These are phyloP conservation scores for Hypoxylon subgilvum DNA, from an alignment of 495 filamentous ascomycete genomes.

Conservation along the genomic window DNA sequence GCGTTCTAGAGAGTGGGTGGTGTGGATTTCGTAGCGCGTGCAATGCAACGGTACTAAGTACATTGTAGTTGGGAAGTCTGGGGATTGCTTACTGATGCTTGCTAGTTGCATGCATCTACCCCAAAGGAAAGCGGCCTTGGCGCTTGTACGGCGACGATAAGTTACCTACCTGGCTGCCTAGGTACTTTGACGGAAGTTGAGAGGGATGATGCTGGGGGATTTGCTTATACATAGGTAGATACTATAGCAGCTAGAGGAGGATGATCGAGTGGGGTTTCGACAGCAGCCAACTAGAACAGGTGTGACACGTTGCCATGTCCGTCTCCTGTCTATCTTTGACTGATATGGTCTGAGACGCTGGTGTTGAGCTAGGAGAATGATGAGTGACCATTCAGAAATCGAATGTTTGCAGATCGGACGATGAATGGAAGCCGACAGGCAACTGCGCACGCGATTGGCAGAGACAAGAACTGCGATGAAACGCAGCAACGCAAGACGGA, in stretches of 20 bases:
- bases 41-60: constrained; percentile 2
- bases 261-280: constrained; percentile 1
- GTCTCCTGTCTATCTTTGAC: constrained; percentile 27
- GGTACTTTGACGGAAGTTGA: background rate
- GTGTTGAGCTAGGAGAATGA: background rate
- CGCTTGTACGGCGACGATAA: constrained; percentile 2
- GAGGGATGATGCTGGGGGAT: constrained; percentile 11
- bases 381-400: constrained; percentile 16
- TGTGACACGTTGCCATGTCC: constrained; percentile 18
- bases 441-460: constrained; percentile 21
- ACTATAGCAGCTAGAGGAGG: background rate
- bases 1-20: constrained; percentile 14
- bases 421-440: constrained; percentile 13
- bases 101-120: constrained; percentile 12
- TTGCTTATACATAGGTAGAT: background rate
- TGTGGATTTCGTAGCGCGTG: constrained; percentile 21
- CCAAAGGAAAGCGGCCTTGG: constrained; percentile 16
- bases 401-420: constrained; percentile 35
- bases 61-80: constrained; percentile 11
- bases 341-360: background rate
- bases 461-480: constrained; percentile 11
- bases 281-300: constrained; percentile 2
- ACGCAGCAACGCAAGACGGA: constrained; percentile 7
- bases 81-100: constrained; percentile 34
- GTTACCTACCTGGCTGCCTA: no score